Percentiles rank a stretch among this genome's conserved stretches.
Evolutionary conservation across 179 eudicot species (phyloP).

Genomic region (Nepenthes alata): DNA sequence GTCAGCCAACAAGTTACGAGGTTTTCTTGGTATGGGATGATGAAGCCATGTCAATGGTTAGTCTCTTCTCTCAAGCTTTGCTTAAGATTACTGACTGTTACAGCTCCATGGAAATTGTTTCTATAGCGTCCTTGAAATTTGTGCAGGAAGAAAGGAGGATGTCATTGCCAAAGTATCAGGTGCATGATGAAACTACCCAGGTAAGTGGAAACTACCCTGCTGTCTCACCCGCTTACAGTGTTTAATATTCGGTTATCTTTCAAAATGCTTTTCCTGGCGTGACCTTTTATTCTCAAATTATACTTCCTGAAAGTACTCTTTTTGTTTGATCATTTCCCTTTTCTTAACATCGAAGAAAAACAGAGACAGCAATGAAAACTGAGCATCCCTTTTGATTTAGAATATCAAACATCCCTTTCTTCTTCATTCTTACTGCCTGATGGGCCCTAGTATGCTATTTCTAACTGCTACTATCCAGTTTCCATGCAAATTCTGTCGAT

Average conservation of each 20-base stretch:
- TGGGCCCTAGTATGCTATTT: conserved; percentile 20
- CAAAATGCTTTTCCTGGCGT: conserved; percentile 14
- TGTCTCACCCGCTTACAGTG: conserved; percentile 4
- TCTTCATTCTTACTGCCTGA: conserved; percentile 20
- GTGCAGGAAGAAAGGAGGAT: conserved; percentile 95
- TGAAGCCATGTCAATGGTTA: conserved; percentile 97
- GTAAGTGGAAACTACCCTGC: conserved; percentile 63
- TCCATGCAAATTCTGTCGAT: conserved; percentile 45
- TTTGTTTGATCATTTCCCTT: neutral
- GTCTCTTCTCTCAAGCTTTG: conserved; percentile 11
- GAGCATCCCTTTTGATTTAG: conserved; percentile 11
- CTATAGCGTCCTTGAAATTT: conserved; percentile 7
- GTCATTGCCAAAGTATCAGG: conserved; percentile 84
- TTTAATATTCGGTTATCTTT: conserved; percentile 15
- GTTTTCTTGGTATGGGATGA: conserved; percentile 99
- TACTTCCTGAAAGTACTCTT: conserved; percentile 3
- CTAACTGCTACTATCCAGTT: conserved; percentile 35
- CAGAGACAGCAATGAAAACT: neutral
- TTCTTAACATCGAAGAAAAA: neutral
- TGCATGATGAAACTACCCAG: conserved; percentile 99
- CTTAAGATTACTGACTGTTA: neutral
- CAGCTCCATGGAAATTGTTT: neutral
- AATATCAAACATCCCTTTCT: conserved; percentile 11
- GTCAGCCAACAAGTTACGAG: conserved; percentile 70
- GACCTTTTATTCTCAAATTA: neutral